These are phyloP conservation scores for Funneliformis caledonium DNA, from an alignment of 371 early-diverging fungal species.

Conservation along the genomic window DNA sequence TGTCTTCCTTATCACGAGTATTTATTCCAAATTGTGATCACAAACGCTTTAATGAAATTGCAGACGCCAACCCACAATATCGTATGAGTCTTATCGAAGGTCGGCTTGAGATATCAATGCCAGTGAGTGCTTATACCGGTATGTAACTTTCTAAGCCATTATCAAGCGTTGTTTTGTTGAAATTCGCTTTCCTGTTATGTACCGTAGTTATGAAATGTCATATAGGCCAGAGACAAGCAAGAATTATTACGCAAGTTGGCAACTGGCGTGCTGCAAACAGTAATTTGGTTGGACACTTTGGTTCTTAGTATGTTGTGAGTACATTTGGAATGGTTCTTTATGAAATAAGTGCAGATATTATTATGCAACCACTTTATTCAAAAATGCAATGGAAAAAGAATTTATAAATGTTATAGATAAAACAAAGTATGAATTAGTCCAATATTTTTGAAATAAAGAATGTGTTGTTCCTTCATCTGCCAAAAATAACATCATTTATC, in stretches of 20 bases:
- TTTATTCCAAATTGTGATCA: too few relatives aligned
- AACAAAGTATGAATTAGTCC: background rate
- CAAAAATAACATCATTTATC: too few relatives aligned
- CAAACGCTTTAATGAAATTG: background rate
- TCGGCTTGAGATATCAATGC: constrained; percentile 17
- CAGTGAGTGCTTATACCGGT: background rate
- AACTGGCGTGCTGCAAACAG: background rate
- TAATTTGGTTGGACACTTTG: background rate
- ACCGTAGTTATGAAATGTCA: background rate
- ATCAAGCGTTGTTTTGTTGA: background rate
- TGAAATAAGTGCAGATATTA: too few relatives aligned
- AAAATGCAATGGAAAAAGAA: too few relatives aligned
- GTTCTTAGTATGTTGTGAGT: constrained; percentile 5
- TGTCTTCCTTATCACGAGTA: too few relatives aligned
- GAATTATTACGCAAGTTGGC: constrained; percentile 5
- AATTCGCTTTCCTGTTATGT: background rate
- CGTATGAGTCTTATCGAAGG: constrained; percentile 28
- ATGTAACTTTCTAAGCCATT: background rate
- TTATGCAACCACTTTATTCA: background rate
- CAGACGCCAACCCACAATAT: background rate
- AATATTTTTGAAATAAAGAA: background rate
- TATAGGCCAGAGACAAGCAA: background rate
- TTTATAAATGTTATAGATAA: too few relatives aligned
- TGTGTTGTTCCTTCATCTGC: background rate
- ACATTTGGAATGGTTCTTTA: background rate